Conservation (phyloP, 1,284 basidiomycete genomes). For the Cryptococcus maquisensis region DNA sequence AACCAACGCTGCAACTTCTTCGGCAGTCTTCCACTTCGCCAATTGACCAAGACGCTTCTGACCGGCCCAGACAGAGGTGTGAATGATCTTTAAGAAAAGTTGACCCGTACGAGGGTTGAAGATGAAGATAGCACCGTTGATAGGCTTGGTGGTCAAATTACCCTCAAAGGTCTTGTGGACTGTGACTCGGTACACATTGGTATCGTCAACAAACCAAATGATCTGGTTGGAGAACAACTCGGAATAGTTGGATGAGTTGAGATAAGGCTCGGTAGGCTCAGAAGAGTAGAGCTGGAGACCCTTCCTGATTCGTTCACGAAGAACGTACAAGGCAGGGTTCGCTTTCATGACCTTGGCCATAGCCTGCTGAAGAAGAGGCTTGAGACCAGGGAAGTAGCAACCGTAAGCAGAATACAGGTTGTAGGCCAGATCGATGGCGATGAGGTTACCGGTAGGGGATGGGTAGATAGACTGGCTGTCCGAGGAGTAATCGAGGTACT, state of each 20-base stretch:
- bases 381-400: constrained; percentile 99
- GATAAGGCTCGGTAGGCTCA: constrained; percentile 97
- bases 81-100: constrained; percentile 97
- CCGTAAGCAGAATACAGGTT: constrained; percentile 99
- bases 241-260: constrained; percentile 85
- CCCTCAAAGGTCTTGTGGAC: constrained; percentile 99
- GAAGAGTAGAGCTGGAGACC: constrained; percentile 98
- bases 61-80: constrained; percentile 99
- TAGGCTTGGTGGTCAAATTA: constrained; percentile 99
- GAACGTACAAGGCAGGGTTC: constrained; percentile 87
- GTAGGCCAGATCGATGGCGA: constrained; percentile 95
- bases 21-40: constrained; percentile 95
- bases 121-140: constrained; percentile 99
- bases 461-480: constrained; percentile 98
- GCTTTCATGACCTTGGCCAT: constrained; percentile 96
- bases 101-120: constrained; percentile 99
- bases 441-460: constrained; percentile 95
- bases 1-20: constrained; percentile 97
- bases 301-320: constrained; percentile 97
- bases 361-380: constrained; percentile 95
- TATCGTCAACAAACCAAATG: constrained; percentile 99
- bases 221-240: constrained; percentile 99
- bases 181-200: constrained; percentile 98
- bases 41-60: constrained; percentile 99
- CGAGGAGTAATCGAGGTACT: constrained; percentile 79